Percentiles rank a stretch among this genome's conserved stretches.
Conservation (phyloP, 2,329 filamentous ascomycete species). For the Lecanosticta acicola region DNA sequence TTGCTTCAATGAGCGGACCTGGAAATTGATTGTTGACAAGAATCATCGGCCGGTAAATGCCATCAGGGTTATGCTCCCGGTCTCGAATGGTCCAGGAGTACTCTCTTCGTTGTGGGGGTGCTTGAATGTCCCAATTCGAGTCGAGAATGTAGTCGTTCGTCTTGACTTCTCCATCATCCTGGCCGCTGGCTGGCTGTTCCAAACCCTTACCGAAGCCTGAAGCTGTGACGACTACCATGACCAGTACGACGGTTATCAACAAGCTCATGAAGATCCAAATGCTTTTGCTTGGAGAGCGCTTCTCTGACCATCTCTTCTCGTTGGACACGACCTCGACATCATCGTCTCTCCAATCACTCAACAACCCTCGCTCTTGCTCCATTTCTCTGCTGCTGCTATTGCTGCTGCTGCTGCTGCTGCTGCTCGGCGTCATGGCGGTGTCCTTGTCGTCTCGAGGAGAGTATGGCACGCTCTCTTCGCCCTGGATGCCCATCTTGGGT, state of each 20-base stretch:
- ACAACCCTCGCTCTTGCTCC: slow-evolving; percentile 19
- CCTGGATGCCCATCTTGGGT: too few relatives aligned
- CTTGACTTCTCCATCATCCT: slow-evolving; percentile 13
- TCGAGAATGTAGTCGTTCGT: slow-evolving; percentile 53
- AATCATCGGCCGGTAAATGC: slow-evolving; percentile 38
- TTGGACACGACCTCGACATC: slow-evolving; percentile 3
- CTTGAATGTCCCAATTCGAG: slow-evolving; percentile 51
- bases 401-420: neutral
- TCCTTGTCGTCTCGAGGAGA: neutral
- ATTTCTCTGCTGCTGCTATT: neutral
- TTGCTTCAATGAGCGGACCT: slow-evolving; percentile 33
- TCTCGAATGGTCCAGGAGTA: slow-evolving; percentile 58
- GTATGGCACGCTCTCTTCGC: too few relatives aligned
- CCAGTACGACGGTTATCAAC: neutral
- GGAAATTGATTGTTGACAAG: slow-evolving; percentile 33
- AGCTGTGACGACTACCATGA: neutral
- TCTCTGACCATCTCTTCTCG: neutral
- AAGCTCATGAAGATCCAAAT: neutral
- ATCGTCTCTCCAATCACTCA: slow-evolving; percentile 14
- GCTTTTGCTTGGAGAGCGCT: slow-evolving; percentile 3
- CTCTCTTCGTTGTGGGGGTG: slow-evolving; percentile 48
- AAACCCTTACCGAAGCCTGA: neutral
- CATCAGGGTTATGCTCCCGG: slow-evolving; percentile 56
- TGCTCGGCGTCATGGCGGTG: neutral
- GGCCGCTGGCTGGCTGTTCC: too few relatives aligned